phyloP scores from a whole-genome alignment of 441 rosid genomes.

The Omphalea diandra region DNA sequence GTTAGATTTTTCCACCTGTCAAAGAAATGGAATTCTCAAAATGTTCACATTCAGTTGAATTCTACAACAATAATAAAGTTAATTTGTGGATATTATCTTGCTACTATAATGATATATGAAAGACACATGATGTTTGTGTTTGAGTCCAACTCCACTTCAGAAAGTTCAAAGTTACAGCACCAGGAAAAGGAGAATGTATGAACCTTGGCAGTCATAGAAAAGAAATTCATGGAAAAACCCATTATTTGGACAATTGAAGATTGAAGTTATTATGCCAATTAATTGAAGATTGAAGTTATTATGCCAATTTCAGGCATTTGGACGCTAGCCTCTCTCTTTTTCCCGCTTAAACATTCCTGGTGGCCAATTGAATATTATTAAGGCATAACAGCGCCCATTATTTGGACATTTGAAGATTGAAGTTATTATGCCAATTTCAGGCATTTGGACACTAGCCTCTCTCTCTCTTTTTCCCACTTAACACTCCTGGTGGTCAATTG shows the following conservation, averaged over 20 bases:
- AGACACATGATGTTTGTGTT: constrained; percentile 6
- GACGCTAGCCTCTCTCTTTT: not conserved
- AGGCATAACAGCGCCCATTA: not conserved
- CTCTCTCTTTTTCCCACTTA: not conserved
- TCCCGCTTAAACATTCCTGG: not conserved
- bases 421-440: not conserved
- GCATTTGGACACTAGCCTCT: not conserved
- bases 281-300: not conserved
- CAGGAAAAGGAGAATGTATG: not conserved
- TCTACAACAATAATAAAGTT: constrained; percentile 10
- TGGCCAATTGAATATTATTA: not conserved
- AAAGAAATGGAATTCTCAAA: constrained; percentile 4
- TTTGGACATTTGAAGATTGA: constrained; percentile 2
- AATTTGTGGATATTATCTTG: constrained; percentile 16
- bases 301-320: not conserved
- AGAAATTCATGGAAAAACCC: not conserved
- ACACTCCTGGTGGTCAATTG: not conserved
- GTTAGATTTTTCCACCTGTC: constrained; percentile 29
- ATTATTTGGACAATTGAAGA: not conserved
- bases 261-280: not conserved
- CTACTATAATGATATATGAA: constrained; percentile 11
- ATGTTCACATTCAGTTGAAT: constrained; percentile 19
- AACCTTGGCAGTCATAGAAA: not conserved
- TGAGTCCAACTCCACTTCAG: constrained; percentile 14
- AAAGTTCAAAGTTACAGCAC: not conserved